Base-by-base conservation (phyloP, 208 protist genomes). In the Trypanosoma mega region DNA sequence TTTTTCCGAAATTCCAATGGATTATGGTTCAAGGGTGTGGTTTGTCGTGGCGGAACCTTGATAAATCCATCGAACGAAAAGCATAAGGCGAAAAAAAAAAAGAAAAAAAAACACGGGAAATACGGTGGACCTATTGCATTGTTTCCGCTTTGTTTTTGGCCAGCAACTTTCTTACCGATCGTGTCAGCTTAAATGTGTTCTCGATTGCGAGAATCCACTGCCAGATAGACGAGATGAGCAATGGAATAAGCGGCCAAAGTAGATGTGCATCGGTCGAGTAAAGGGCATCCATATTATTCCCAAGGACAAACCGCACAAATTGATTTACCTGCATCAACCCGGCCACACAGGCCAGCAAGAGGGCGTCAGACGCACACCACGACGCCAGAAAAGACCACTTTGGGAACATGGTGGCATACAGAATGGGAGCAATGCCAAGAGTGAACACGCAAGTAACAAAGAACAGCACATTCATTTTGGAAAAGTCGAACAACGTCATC, bases 301-400 rank as follows among this genome's bases (percentile, higher is more conserved):
- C 93, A 20, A 98, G 62, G n/a, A 97, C 70, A 58, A 97, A 98
- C 9, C 80, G 63, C 2, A 97, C 74, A 54, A 98, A 97, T 47
- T 94, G 92, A 9, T 82, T 71, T 3, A 98, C 60, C 74, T 98
- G 87, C 18, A 98, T 44, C 8, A 98, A 72, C 0, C 93, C 92
- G 7, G 84, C 80, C n/a, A 97, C 46, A 47, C 97, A 87, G 24
- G 81, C 85, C 3, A 98, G 31, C 14, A 97, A 49, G 49, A 98
- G 77, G 3, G 94, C 96, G 49, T 98, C 92, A 1, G 85, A 65
- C 0, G 80, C 83, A 21, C 80, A 87, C 96, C 97, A 98, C 26
- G 97, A 94, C 21, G 90, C 78, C 3, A 97, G 30, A 36, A 88
- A 74, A 4, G 41, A 7, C 20, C 11, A 55, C 0, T 46, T 26